Percentiles rank a stretch among this genome's conserved stretches.
Conservation (phyloP, 768 basidiomycete species). For the Rhodotorula babjevae region DNA sequence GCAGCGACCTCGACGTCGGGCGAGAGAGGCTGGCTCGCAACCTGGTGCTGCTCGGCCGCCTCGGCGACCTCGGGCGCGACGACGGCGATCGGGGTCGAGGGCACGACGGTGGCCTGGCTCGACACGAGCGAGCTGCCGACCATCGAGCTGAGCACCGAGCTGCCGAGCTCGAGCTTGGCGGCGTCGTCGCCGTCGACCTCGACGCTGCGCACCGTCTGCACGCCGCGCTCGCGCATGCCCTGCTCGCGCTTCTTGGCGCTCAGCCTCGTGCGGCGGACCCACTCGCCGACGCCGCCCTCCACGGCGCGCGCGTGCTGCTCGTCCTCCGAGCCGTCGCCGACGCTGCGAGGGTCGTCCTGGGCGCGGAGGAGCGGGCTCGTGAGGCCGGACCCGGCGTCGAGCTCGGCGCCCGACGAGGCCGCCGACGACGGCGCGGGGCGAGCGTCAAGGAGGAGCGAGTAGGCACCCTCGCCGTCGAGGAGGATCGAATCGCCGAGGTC, state of each 20-base stretch:
- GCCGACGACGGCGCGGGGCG: neutral
- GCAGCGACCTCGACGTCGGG: too few relatives aligned
- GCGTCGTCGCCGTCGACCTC: neutral
- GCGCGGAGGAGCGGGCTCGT: neutral
- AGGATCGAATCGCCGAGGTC: neutral
- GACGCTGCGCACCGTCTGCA: neutral
- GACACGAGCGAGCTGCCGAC: neutral
- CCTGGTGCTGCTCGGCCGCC: too few relatives aligned
- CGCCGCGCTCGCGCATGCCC: neutral
- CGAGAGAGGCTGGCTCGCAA: too few relatives aligned
- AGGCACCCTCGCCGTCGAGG: slow-evolving; percentile 3
- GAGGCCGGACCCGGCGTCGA: neutral
- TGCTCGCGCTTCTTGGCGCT: neutral
- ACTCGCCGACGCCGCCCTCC: neutral
- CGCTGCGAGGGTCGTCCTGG: too few relatives aligned
- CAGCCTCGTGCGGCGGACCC: neutral
- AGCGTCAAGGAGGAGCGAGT: slow-evolving; percentile 17
- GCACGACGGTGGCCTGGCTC: neutral
- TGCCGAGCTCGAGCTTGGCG: neutral
- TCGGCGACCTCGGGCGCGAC: too few relatives aligned
- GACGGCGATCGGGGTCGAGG: neutral
- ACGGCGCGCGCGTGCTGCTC: too few relatives aligned
- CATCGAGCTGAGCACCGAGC: neutral
- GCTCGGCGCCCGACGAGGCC: neutral
- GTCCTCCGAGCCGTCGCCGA: too few relatives aligned